Percentiles rank a stretch among this genome's conserved stretches.
Evolutionary conservation across 2,329 filamentous ascomycete species (phyloP).

Genomic region (Parafenestella ontariensis): DNA sequence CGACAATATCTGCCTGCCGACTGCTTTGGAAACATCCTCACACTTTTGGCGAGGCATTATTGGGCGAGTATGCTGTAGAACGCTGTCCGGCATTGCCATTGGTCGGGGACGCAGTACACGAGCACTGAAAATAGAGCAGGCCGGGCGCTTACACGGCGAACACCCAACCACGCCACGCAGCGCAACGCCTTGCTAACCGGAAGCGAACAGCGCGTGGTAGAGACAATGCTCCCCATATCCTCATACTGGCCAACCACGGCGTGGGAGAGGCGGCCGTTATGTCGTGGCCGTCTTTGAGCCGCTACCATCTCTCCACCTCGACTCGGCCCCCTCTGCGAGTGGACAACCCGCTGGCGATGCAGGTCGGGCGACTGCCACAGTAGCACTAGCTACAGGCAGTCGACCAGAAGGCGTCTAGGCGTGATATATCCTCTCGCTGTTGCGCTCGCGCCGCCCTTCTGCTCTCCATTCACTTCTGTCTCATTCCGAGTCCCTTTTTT

Average conservation of each 20-base stretch:
- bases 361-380: constrained; percentile 36
- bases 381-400: constrained; percentile 32
- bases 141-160: constrained; percentile 42
- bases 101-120: constrained; percentile 25
- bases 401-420: constrained; percentile 38
- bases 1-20: constrained; percentile 12
- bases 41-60: constrained; percentile 25
- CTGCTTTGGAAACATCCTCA: neutral
- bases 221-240: constrained; percentile 22
- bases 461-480: constrained; percentile 46
- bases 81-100: constrained; percentile 28
- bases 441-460: constrained; percentile 37
- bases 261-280: constrained; percentile 26
- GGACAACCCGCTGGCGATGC: constrained; percentile 40
- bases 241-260: constrained; percentile 37
- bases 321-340: constrained; percentile 32
- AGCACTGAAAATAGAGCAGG: constrained; percentile 40
- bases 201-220: constrained; percentile 27
- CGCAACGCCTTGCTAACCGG: constrained; percentile 30
- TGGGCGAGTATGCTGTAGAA: constrained; percentile 39
- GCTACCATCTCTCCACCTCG: constrained; percentile 38
- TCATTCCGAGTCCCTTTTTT: constrained; percentile 36
- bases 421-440: constrained; percentile 43
- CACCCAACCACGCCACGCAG: constrained; percentile 40
- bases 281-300: constrained; percentile 47